phyloP scores from a whole-genome alignment of 2,329 filamentous ascomycete genomes.

The Talaromyces albobiverticillius region DNA sequence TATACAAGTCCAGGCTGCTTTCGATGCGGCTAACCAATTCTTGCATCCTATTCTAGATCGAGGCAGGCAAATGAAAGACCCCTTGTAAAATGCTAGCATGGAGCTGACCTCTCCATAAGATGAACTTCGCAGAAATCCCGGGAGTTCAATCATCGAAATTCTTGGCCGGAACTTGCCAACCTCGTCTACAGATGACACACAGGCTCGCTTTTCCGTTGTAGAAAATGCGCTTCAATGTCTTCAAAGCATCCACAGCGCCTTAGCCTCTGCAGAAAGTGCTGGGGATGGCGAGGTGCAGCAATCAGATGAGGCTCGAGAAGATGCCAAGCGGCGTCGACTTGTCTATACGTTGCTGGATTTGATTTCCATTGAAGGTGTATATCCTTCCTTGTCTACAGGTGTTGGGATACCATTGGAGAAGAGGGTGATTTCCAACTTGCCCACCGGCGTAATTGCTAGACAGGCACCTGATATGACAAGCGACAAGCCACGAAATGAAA shows the following conservation, averaged over 20 bases:
- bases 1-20: constrained; percentile 26
- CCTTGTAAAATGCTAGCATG: constrained; percentile 14
- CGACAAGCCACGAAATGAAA: constrained; percentile 25
- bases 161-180: constrained; percentile 20
- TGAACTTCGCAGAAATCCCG: constrained; percentile 35
- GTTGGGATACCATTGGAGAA: constrained; percentile 44
- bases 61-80: constrained; percentile 32
- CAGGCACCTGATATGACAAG: constrained; percentile 21
- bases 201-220: constrained; percentile 28
- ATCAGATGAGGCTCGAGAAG: constrained; percentile 35
- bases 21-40: constrained; percentile 34
- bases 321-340: constrained; percentile 39
- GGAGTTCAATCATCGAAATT: constrained; percentile 34
- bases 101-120: constrained; percentile 35
- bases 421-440: constrained; percentile 42
- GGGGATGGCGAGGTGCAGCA: constrained; percentile 8
- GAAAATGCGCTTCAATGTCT: constrained; percentile 33
- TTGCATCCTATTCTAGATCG: constrained; percentile 38
- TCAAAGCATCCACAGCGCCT: constrained; percentile 32
- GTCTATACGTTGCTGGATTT: constrained; percentile 42
- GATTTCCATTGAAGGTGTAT: constrained; percentile 44
- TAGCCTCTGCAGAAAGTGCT: constrained; percentile 24
- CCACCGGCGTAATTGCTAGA: constrained; percentile 41
- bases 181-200: constrained; percentile 15
- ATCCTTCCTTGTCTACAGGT: constrained; percentile 41